Conservation (phyloP, 2,329 filamentous ascomycete genomes). For the Ophiostoma sp. region DNA sequence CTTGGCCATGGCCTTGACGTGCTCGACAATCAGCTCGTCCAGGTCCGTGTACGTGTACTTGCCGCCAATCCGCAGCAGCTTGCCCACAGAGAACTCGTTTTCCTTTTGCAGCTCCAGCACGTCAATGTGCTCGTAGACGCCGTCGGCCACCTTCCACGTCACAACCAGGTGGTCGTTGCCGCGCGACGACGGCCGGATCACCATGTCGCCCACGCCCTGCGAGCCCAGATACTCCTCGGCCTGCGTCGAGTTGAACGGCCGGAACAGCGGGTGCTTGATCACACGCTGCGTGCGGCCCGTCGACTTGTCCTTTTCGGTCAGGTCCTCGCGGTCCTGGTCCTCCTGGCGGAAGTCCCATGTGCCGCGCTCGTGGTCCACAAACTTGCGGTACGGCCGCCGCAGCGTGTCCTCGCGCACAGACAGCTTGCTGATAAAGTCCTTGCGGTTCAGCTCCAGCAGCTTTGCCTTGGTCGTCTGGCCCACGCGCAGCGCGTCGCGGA, state of each 20-base stretch:
- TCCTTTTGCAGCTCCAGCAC: constrained; percentile 96
- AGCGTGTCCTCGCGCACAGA: constrained; percentile 78
- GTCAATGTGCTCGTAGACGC: constrained; percentile 96
- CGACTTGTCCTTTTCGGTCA: constrained; percentile 78
- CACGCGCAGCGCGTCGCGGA: constrained; percentile 67
- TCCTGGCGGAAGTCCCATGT: constrained; percentile 88
- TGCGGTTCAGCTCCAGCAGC: constrained; percentile 80
- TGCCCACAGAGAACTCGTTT: constrained; percentile 90
- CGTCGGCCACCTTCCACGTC: constrained; percentile 96
- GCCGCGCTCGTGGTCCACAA: constrained; percentile 65
- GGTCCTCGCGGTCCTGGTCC: constrained; percentile 70
- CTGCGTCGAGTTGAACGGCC: constrained; percentile 83
- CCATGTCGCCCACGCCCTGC: constrained; percentile 79
- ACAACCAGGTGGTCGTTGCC: constrained; percentile 92
- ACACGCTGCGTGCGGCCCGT: constrained; percentile 86
- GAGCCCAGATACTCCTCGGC: constrained; percentile 90
- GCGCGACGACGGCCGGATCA: constrained; percentile 92
- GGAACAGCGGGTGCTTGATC: constrained; percentile 96
- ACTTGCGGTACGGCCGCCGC: constrained; percentile 63
- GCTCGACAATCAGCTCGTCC: constrained; percentile 93
- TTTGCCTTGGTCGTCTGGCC: constrained; percentile 87
- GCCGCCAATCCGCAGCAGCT: constrained; percentile 75
- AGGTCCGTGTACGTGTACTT: constrained; percentile 93
- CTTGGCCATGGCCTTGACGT: constrained; percentile 94
- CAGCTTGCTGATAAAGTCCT: constrained; percentile 75